Conservation (phyloP, 257 asterid genomes). For the Dorcoceras hygrometricum region DNA sequence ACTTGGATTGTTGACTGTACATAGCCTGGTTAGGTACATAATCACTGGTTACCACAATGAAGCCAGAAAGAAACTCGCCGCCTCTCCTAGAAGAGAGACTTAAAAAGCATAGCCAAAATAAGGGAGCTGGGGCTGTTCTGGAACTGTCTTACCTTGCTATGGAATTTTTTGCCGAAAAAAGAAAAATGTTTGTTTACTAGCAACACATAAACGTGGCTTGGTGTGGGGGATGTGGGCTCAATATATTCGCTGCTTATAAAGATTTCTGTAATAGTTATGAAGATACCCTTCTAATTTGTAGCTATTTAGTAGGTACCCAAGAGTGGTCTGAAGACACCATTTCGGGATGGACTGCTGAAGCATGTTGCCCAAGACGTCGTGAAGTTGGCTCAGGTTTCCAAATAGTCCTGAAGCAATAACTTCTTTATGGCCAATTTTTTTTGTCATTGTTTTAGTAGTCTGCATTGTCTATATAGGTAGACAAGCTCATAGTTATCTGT, state of each 20-base stretch:
- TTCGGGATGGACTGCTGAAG: constrained; percentile 95
- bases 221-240: background rate
- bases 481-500: background rate
- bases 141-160: background rate
- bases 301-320: constrained; percentile 61
- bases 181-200: background rate
- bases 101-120: background rate
- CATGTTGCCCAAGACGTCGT: constrained; percentile 91
- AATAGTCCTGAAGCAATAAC: background rate
- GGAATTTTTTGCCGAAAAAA: background rate
- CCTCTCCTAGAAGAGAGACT: background rate
- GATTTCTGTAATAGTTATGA: constrained; percentile 8
- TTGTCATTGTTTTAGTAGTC: background rate
- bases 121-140: background rate
- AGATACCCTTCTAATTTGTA: constrained; percentile 21
- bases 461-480: background rate
- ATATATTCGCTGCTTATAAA: constrained; percentile 9
- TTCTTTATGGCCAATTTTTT: constrained; percentile 3
- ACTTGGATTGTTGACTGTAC: background rate
- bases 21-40: background rate
- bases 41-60: background rate
- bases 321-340: constrained; percentile 85
- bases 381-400: constrained; percentile 63
- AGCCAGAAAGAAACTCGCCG: background rate
- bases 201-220: background rate